Evolutionary conservation across 768 basidiomycete genomes (phyloP), one percentile per base, ranked within the genome.

Genomic region (Russula griseocarnosa): DNA sequence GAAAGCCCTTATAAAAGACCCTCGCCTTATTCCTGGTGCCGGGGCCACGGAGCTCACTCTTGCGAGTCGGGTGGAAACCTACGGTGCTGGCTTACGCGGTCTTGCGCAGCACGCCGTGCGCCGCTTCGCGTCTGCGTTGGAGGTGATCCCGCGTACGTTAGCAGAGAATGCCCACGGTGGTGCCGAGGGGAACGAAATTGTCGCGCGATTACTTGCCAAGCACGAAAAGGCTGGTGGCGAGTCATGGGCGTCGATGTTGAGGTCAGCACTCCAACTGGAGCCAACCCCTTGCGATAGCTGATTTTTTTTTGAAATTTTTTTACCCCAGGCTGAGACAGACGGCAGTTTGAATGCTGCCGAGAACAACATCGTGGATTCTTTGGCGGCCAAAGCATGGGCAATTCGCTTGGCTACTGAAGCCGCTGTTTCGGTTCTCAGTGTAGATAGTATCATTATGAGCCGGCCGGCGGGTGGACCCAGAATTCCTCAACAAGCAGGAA

Each of bases 401-500:
- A 84, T 97, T 69, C 81, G 83, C 62, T 82, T 94, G n/a, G 94
- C 88, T 18, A 93, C 93, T 0, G 94, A 97, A 72, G 92, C 94
- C 20, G 94, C 94, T 1, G 82, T 90, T 46, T 87, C 92, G 0
- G 91, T 97, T 34, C 83, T 99, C 60, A 90, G 88, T 66, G 97
- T 99, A 8, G 97, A 99, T 76, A 93, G 91, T 71, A 98, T 98
- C 73, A 97, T 98, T 78, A 94, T 95, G 85, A 92, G 90, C 77
- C 93, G 92, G 72, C 89, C 90, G n/a, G 90, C 91, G 0, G 90
- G 91, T 34, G 90, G 91, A 55, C 91, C 54, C n/a, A 93, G 92
- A 73, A 79, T 93, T 55, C 91, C 91, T 58, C 90, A 94, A 71
- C 92, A 93, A 73, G 81, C 87, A 44, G 86, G 90, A 7, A 90